These are phyloP conservation scores for Neobulgaria alba DNA, from an alignment of 2,329 filamentous ascomycete genomes.

Conservation along the genomic window DNA sequence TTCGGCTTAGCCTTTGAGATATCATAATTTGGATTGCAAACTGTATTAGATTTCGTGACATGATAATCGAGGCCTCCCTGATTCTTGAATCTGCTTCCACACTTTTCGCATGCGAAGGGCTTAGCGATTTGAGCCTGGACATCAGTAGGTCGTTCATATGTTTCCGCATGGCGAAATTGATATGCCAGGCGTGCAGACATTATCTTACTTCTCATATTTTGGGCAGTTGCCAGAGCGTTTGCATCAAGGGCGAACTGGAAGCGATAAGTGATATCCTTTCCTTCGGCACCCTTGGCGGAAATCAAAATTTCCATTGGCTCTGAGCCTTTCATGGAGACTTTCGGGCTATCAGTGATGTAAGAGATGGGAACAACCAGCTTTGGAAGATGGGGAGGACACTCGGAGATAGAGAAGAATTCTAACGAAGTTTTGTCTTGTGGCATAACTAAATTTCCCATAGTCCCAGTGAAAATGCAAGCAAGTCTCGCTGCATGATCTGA, in stretches of 20 bases:
- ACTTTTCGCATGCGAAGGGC: constrained; percentile 25
- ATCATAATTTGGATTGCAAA: constrained; percentile 27
- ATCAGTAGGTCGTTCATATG: constrained; percentile 9
- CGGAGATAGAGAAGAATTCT: constrained; percentile 15
- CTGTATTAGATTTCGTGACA: constrained; percentile 21
- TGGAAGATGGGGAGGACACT: constrained; percentile 10
- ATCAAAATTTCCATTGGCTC: constrained; percentile 26
- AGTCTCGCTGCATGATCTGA: constrained; percentile 14
- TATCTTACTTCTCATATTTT: constrained; percentile 23
- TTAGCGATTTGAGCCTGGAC: constrained; percentile 15
- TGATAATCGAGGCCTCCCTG: constrained; percentile 29
- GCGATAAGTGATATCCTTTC: constrained; percentile 11
- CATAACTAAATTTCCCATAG: constrained; percentile 23
- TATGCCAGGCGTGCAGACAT: constrained; percentile 16
- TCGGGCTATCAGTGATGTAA: constrained; percentile 19
- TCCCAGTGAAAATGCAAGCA: constrained; percentile 14
- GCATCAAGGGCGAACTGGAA: constrained; percentile 19
- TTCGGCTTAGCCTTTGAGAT: constrained; percentile 8
- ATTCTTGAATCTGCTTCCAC: constrained; percentile 26
- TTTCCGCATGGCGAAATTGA: constrained; percentile 9
- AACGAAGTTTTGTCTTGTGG: constrained; percentile 18
- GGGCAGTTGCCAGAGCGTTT: constrained; percentile 13
- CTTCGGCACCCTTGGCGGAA: constrained; percentile 9
- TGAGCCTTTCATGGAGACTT: constrained; percentile 21
- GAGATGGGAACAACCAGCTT: constrained; percentile 14